Percentiles rank a stretch among this genome's conserved stretches.
Evolutionary conservation across 2,329 filamentous ascomycete genomes (phyloP).

Genomic region (Corniculantispora saksenae): DNA sequence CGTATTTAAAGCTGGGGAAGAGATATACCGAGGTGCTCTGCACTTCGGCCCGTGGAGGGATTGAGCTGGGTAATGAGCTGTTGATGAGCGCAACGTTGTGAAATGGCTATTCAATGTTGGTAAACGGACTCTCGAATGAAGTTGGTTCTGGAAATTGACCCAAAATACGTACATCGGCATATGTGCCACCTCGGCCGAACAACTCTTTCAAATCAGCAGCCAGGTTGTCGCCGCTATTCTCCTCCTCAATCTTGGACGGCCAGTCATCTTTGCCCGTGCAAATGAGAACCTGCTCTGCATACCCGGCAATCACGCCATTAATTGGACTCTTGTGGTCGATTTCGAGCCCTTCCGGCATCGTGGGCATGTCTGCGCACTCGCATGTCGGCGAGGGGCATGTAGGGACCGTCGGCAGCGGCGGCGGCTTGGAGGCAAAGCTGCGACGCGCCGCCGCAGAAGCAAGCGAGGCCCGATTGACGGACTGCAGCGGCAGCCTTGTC

Average conservation of each 20-base stretch:
- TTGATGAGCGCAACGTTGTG: slow-evolving; percentile 78
- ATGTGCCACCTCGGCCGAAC: slow-evolving; percentile 65
- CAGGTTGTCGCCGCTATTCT: slow-evolving; percentile 66
- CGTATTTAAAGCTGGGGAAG: slow-evolving; percentile 80
- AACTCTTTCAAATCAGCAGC: slow-evolving; percentile 72
- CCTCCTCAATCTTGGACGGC: slow-evolving; percentile 82
- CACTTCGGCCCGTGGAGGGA: slow-evolving; percentile 43
- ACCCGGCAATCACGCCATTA: slow-evolving; percentile 74
- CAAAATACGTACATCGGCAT: slow-evolving; percentile 60
- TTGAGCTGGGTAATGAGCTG: slow-evolving; percentile 68
- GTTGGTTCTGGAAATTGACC: no score
- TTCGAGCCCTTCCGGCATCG: slow-evolving; percentile 65
- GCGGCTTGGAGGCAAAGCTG: slow-evolving; percentile 21
- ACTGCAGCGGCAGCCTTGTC: background rate
- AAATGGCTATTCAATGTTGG: slow-evolving; percentile 64
- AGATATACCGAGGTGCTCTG: slow-evolving; percentile 69
- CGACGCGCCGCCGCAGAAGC: slow-evolving; percentile 8
- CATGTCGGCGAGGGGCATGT: slow-evolving; percentile 77
- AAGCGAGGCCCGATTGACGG: background rate
- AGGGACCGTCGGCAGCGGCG: slow-evolving; percentile 46
- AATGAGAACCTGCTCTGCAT: slow-evolving; percentile 80
- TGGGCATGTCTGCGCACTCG: slow-evolving; percentile 66
- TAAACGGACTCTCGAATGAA: background rate
- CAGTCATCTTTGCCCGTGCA: slow-evolving; percentile 81
- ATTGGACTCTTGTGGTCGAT: slow-evolving; percentile 73